Percentiles rank a stretch among this genome's conserved stretches.
Evolutionary conservation across 306 rosid species (phyloP).

Genomic region (Myrica gale): DNA sequence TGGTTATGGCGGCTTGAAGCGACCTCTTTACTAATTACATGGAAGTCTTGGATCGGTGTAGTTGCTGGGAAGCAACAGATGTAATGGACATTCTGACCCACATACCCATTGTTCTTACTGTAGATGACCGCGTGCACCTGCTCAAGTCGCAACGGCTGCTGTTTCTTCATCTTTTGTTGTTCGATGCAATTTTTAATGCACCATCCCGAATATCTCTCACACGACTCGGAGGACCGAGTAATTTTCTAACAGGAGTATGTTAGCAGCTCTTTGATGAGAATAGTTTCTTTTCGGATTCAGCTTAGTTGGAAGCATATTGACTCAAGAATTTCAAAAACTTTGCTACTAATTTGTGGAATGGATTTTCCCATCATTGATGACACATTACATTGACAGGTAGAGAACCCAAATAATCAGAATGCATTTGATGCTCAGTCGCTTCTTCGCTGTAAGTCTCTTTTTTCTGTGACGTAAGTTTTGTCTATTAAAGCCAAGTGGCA

Average conservation of each 20-base stretch:
- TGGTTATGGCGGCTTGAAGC: slow-evolving; percentile 32
- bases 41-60: slow-evolving; percentile 43
- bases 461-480: too few relatives aligned
- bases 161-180: neutral
- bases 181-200: neutral
- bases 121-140: neutral
- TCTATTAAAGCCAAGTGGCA: neutral
- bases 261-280: neutral
- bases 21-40: slow-evolving; percentile 50
- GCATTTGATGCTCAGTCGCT: neutral
- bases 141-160: neutral
- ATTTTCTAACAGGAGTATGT: too few relatives aligned
- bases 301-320: too few relatives aligned
- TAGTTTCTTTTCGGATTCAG: too few relatives aligned
- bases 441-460: too few relatives aligned
- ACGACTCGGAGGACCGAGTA: too few relatives aligned
- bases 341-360: too few relatives aligned
- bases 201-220: neutral
- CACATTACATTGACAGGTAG: too few relatives aligned
- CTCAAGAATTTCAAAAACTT: too few relatives aligned
- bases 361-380: too few relatives aligned
- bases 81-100: slow-evolving; percentile 22
- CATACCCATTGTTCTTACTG: neutral
- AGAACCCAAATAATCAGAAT: neutral
- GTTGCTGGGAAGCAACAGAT: slow-evolving; percentile 22